Evolutionary conservation across 192 early-diverging fungal genomes (phyloP), one percentile per base, ranked within the genome.

Genomic region (Coemansia interrupta): DNA sequence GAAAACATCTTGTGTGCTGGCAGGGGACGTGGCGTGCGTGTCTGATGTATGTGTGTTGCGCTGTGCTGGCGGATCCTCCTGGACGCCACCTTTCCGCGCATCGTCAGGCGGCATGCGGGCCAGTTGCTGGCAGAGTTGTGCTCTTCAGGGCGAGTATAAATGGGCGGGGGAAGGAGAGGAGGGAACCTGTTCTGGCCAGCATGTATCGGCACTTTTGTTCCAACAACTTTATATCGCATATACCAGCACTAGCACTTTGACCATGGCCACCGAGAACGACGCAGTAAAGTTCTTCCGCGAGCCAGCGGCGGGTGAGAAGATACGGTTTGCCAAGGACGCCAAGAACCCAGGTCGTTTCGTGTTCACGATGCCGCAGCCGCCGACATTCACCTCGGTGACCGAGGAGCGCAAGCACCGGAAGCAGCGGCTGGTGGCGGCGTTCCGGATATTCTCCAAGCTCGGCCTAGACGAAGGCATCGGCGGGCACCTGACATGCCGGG

Each of bases 391-490:
- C 13, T 63, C 54, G 38, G 63, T 83, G n/a, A 61, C 70, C 56
- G 64, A 69, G n/a, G 72, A 84, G 60, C 80, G 85, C 7, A 49
- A 63, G 11, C 83, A 84, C 71, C 70, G 71, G 67, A 84, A 84
- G 66, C 83, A 83, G 43, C 62, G 73, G 18, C 68, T 86, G 11
- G 81, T 83, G 5, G 82, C 82, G 17, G 83, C 80, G 0, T 84
- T 83, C 66, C 77, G 85, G 5, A 54, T 86, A 7, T 79, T 86
- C 43, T 57, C 82, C 30, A 82, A 82, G 42, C 82, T 80, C 24
- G 80, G 82, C 0, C 70, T 80, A 39, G 85, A 86, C 56, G 83
- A 83, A 66, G 83, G 83, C 63, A 68, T 84, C 18, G 84, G 80
- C n/a, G 84, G 84, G 2, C 84, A 86, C 60, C 46, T 82, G 64